These are phyloP conservation scores for Candida parachauliodes DNA, from an alignment of 805 yeast species.

Conservation along the genomic window DNA sequence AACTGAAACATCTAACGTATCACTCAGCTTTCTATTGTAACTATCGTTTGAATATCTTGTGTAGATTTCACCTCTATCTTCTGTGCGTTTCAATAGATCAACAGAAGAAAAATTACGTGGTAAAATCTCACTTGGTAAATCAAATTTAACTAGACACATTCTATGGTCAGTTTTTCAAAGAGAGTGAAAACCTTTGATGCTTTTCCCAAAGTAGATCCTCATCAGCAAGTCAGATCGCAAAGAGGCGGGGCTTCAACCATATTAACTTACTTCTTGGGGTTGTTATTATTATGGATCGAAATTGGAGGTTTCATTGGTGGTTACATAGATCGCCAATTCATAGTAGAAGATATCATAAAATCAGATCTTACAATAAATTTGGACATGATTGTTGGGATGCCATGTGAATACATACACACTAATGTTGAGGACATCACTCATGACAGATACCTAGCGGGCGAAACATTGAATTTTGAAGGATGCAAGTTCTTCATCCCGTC, in stretches of 20 bases:
- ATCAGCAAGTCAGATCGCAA: conserved; percentile 66
- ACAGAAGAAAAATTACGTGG: no score
- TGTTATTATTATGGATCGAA: conserved; percentile 78
- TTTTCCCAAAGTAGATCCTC: conserved; percentile 42
- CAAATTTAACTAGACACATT: no score
- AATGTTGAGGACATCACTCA: conserved; percentile 74
- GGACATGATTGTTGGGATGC: conserved; percentile 79
- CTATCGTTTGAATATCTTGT: no score
- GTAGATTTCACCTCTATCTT: no score
- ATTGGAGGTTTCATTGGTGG: conserved; percentile 86
- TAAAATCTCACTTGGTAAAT: no score
- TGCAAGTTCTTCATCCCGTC: conserved; percentile 53
- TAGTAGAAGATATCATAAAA: conserved; percentile 60
- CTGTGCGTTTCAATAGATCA: no score
- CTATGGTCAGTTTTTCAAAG: conserved; percentile 34
- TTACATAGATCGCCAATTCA: conserved; percentile 68
- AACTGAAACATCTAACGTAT: no score
- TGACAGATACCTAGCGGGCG: conserved; percentile 76
- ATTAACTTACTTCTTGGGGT: conserved; percentile 54
- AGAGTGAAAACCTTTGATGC: conserved; percentile 46
- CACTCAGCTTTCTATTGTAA: no score
- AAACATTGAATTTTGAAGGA: conserved; percentile 69
- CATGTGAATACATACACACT: conserved; percentile 73
- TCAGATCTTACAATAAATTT: conserved; percentile 66
- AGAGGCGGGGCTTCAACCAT: conserved; percentile 77